A percentile compares a stretch with the other conserved stretches of the same genome.
phyloP scores from a whole-genome alignment of 495 filamentous ascomycete species.

The Elasticomyces elasticus region DNA sequence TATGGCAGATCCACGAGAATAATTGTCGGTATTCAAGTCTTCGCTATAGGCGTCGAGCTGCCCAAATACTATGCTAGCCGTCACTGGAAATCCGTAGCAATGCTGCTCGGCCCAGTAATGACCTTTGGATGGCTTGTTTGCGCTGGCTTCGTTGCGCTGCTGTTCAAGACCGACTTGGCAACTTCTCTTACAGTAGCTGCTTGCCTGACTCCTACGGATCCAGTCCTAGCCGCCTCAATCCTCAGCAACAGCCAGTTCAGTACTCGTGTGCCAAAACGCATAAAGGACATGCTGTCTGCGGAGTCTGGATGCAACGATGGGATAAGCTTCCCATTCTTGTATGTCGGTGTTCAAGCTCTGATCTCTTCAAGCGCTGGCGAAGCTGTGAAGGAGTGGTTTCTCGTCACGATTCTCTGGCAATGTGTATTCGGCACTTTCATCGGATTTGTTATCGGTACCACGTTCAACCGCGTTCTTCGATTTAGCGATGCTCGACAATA shows the following conservation, averaged over 20 bases:
- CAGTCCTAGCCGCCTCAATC: conserved; percentile 39
- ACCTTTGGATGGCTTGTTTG: conserved; percentile 40
- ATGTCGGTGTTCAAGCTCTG: conserved; percentile 34
- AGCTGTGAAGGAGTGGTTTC: conserved; percentile 37
- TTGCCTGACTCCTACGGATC: conserved; percentile 44
- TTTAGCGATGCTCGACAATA: conserved; percentile 30
- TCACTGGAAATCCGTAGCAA: conserved; percentile 36
- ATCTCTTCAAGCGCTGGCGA: conserved; percentile 23
- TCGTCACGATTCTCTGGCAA: conserved; percentile 43
- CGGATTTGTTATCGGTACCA: conserved; percentile 34
- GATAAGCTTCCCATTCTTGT: conserved; percentile 41
- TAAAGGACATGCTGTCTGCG: conserved; percentile 39
- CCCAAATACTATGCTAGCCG: conserved; percentile 37
- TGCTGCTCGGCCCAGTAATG: conserved; percentile 44
- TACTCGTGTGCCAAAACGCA: conserved; percentile 34
- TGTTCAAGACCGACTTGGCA: conserved; percentile 32
- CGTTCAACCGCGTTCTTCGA: conserved; percentile 34
- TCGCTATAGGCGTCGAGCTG: conserved; percentile 39
- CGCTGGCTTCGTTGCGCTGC: conserved; percentile 30
- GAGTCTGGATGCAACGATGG: conserved; percentile 46
- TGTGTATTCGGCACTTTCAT: conserved; percentile 35
- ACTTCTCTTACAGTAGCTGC: conserved; percentile 39
- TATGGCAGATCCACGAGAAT: conserved; percentile 35
- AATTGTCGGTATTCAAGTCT: conserved; percentile 41
- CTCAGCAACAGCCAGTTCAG: conserved; percentile 39